A percentile compares a stretch with the other conserved stretches of the same genome.
phyloP scores from a whole-genome alignment of 1,284 basidiomycete genomes.

The Ganoderma resinaceum region DNA sequence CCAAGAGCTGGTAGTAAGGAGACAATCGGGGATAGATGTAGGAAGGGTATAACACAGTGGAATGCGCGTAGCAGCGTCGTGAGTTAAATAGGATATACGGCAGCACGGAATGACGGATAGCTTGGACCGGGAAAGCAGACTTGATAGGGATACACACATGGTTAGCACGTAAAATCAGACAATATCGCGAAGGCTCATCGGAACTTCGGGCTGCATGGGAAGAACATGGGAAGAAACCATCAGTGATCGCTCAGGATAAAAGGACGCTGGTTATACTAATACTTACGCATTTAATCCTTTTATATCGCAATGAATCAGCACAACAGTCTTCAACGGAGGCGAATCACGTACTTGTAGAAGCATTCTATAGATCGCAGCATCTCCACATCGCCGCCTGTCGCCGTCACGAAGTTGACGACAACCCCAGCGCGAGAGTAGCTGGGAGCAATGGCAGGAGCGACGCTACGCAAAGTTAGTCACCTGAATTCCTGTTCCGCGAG shows the following conservation, averaged over 20 bases:
- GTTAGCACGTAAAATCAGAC: constrained; percentile 63
- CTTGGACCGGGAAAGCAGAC: constrained; percentile 46
- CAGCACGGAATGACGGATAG: constrained; percentile 42
- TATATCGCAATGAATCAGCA: constrained; percentile 21
- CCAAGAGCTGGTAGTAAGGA: constrained; percentile 66
- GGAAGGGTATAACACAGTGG: constrained; percentile 68
- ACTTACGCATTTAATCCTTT: constrained; percentile 89
- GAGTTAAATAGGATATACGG: constrained; percentile 50
- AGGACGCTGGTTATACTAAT: background rate
- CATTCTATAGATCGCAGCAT: constrained; percentile 98
- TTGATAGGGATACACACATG: constrained; percentile 81
- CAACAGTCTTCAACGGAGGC: background rate
- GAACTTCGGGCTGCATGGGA: constrained; percentile 78
- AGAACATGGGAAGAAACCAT: constrained; percentile 25
- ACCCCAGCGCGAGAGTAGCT: constrained; percentile 86
- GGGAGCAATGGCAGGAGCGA: constrained; percentile 82
- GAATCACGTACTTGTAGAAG: constrained; percentile 82
- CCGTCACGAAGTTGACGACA: constrained; percentile 94
- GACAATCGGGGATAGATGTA: constrained; percentile 65
- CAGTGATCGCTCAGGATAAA: background rate
- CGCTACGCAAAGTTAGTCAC: constrained; percentile 49
- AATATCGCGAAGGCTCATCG: constrained; percentile 85
- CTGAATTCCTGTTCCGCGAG: constrained; percentile 1
- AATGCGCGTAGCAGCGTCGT: constrained; percentile 44
- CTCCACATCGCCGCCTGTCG: constrained; percentile 95